Evolutionary conservation across 2,329 filamentous ascomycete genomes (phyloP).

Genomic region (Pseudogymnoascus pannorum): DNA sequence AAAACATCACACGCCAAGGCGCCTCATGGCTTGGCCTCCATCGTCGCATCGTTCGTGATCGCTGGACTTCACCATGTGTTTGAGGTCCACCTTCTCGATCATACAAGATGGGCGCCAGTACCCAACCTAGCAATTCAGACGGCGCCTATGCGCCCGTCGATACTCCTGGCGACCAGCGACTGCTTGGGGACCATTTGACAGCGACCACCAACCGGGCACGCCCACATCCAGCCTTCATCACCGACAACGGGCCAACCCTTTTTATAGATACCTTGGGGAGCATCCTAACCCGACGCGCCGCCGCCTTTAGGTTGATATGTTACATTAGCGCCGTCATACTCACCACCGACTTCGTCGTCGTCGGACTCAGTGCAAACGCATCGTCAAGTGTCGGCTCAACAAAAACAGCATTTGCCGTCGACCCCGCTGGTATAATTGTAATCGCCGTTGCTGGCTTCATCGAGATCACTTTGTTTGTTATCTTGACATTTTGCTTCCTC

Average conservation of each 20-base stretch:
- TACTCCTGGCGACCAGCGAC: neutral
- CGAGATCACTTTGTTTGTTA: neutral
- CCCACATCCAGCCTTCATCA: neutral
- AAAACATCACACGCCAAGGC: neutral
- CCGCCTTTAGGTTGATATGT: slow-evolving; percentile 1
- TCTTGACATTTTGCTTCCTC: slow-evolving; percentile 1
- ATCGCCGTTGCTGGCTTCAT: neutral
- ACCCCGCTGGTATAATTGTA: neutral
- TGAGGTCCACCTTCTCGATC: neutral
- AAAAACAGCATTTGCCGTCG: neutral
- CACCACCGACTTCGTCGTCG: neutral
- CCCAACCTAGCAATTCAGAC: neutral
- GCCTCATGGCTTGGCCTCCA: neutral
- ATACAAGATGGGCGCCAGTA: neutral
- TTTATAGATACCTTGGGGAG: neutral
- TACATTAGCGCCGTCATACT: neutral
- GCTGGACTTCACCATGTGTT: neutral
- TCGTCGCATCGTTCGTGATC: neutral
- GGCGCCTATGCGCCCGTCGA: neutral
- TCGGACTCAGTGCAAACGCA: neutral
- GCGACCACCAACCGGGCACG: neutral
- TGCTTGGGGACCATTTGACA: neutral
- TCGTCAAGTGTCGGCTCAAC: neutral
- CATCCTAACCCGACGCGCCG: neutral
- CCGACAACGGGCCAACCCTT: neutral